Evolutionary conservation across 164 flowering plant genomes (phyloP).

Genomic region (Aristolochia fimbriata): DNA sequence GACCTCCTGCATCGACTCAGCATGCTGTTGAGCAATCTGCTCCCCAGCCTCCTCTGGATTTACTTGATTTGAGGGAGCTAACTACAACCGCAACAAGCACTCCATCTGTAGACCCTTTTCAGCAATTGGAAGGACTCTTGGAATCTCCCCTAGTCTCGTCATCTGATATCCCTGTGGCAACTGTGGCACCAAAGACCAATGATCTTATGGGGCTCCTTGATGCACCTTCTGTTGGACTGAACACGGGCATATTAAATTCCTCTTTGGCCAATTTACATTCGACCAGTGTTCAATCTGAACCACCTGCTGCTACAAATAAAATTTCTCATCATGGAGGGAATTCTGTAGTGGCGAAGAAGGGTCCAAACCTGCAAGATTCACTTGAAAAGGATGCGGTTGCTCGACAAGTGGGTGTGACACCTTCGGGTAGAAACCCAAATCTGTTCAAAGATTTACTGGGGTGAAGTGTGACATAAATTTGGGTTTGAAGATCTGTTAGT

Average conservation of each 20-base stretch:
- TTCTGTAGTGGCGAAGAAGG: conserved; percentile 32
- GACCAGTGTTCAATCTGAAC: conserved; percentile 19
- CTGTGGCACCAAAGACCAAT: conserved; percentile 20
- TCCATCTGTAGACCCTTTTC: conserved; percentile 62
- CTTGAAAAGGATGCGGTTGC: conserved; percentile 81
- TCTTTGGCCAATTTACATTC: conserved; percentile 11
- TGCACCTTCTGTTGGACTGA: conserved; percentile 20
- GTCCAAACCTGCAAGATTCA: conserved; percentile 57
- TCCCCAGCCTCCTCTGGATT: conserved; percentile 59
- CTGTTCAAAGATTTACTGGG: conserved; percentile 88
- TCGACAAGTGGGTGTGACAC: conserved; percentile 89
- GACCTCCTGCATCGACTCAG: conserved; percentile 13
- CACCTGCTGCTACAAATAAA: conserved; percentile 14
- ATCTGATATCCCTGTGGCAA: conserved; percentile 13
- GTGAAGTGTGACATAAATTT: conserved; percentile 11
- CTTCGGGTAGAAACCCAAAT: conserved; percentile 77
- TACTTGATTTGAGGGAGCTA: conserved; percentile 80
- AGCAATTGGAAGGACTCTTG: conserved; percentile 81
- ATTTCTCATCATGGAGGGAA: conserved; percentile 17
- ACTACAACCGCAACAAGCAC: conserved; percentile 16
- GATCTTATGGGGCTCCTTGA: conserved; percentile 50
- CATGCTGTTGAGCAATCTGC: conserved; percentile 18
- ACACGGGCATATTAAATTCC: conserved; percentile 11
- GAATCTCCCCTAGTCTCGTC: conserved; percentile 28
- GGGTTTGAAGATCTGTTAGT: background rate